These are phyloP conservation scores for Hypoxylon crocopeplum DNA, from an alignment of 495 filamentous ascomycete genomes.

Conservation along the genomic window DNA sequence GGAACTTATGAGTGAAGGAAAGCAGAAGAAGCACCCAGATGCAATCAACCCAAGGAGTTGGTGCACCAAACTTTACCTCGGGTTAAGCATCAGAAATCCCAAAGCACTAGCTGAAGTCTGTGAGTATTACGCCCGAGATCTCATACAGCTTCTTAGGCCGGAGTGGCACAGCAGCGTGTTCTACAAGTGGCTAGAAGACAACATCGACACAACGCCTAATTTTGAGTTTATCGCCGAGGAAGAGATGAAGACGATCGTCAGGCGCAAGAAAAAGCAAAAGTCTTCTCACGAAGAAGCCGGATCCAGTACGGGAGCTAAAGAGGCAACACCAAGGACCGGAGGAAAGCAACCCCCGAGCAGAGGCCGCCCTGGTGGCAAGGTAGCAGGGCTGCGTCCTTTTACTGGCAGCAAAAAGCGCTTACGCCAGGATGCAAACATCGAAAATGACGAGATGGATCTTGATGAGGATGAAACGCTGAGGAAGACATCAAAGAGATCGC, in stretches of 20 bases:
- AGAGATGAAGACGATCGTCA: constrained; percentile 38
- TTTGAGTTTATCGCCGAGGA: constrained; percentile 32
- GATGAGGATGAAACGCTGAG: constrained; percentile 38
- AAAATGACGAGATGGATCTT: constrained; percentile 44
- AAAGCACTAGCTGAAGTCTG: constrained; percentile 32
- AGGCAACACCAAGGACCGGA: constrained; percentile 26
- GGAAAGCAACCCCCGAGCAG: constrained; percentile 27
- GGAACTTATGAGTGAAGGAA: constrained; percentile 18
- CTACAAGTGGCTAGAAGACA: constrained; percentile 37
- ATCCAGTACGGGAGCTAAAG: constrained; percentile 19
- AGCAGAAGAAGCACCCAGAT: constrained; percentile 33
- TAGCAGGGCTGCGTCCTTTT: constrained; percentile 42
- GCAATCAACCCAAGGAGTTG: constrained; percentile 27
- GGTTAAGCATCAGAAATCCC: constrained; percentile 44
- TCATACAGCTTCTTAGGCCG: constrained; percentile 35
- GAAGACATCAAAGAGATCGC: constrained; percentile 49
- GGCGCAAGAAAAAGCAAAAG: constrained; percentile 37
- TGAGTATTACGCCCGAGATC: constrained; percentile 44
- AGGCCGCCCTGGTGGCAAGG: constrained; percentile 43
- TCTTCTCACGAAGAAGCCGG: constrained; percentile 4
- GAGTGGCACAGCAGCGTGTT: constrained; percentile 41
- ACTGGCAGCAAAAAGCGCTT: constrained; percentile 45
- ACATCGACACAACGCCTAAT: constrained; percentile 20
- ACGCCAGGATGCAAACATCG: constrained; percentile 25
- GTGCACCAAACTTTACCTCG: constrained; percentile 38